Conservation (phyloP, 2,329 filamentous ascomycete genomes). For the Grosmannia clavigera region DNA sequence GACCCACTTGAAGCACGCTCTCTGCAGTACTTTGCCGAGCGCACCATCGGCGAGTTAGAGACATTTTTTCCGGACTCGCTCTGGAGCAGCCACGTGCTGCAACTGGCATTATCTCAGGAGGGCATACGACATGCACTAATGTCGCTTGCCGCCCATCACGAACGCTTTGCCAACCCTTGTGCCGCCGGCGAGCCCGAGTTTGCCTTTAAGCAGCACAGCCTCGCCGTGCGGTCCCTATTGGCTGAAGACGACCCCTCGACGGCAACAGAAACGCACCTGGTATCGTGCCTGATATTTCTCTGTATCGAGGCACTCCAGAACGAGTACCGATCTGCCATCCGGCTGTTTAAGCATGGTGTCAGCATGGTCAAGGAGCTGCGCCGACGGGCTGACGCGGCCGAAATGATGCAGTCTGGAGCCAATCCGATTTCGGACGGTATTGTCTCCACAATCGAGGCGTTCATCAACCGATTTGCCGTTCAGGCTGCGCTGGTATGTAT, state of each 20-base stretch:
- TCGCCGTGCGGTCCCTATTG: slow-evolving; percentile 5
- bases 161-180: neutral
- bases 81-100: slow-evolving; percentile 9
- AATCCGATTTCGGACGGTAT: neutral
- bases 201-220: slow-evolving; percentile 5
- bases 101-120: slow-evolving; percentile 7
- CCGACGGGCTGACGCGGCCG: neutral
- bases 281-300: slow-evolving; percentile 10
- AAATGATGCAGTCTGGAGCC: neutral
- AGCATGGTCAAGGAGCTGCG: slow-evolving; percentile 2
- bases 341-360: slow-evolving; percentile 7
- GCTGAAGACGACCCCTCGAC: neutral
- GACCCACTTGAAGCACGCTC: slow-evolving; percentile 7
- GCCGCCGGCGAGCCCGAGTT: neutral
- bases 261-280: slow-evolving; percentile 3
- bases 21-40: slow-evolving; percentile 7
- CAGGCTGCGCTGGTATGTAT: slow-evolving; percentile 5
- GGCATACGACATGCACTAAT: slow-evolving; percentile 7
- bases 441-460: slow-evolving; percentile 2
- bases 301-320: slow-evolving; percentile 9
- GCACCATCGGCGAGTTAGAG: slow-evolving; percentile 6
- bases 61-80: slow-evolving; percentile 9
- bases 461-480: slow-evolving; percentile 7
- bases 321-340: slow-evolving; percentile 7
- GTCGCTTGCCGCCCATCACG: slow-evolving; percentile 9